Percentiles rank a stretch among this genome's conserved stretches.
These are phyloP conservation scores for Malus orientalis DNA, from an alignment of 306 rosid species.

Conservation along the genomic window DNA sequence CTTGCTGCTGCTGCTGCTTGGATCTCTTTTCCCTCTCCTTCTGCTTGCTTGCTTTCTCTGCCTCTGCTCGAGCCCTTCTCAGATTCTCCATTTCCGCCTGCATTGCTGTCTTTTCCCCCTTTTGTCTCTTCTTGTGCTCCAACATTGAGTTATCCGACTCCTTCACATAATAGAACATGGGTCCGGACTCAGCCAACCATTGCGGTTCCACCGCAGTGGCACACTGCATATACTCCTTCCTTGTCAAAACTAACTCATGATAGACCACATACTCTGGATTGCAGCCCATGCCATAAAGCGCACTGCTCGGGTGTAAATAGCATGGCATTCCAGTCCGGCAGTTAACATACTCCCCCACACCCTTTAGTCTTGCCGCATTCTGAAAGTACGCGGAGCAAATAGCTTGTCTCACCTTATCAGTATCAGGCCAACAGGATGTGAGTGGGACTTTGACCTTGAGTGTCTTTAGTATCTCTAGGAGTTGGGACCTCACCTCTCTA, in stretches of 20 bases:
- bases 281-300: slow-evolving; percentile 92
- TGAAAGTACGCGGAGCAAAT: slow-evolving; percentile 89
- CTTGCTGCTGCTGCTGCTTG: slow-evolving; percentile 57
- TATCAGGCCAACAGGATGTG: slow-evolving; percentile 62
- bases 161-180: slow-evolving; percentile 89
- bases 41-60: slow-evolving; percentile 44
- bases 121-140: slow-evolving; percentile 72
- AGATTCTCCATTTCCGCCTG: slow-evolving; percentile 88
- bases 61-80: slow-evolving; percentile 61
- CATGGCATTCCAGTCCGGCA: slow-evolving; percentile 85
- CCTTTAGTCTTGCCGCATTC: slow-evolving; percentile 76
- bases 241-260: slow-evolving; percentile 71
- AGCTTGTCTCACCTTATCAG: slow-evolving; percentile 76
- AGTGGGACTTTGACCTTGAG: slow-evolving; percentile 64
- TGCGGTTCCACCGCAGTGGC: slow-evolving; percentile 96
- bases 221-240: slow-evolving; percentile 90
- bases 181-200: slow-evolving; percentile 92
- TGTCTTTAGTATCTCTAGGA: slow-evolving; percentile 75
- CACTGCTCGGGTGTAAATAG: slow-evolving; percentile 89
- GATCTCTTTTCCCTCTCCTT: slow-evolving; percentile 54
- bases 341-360: slow-evolving; percentile 92
- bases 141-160: slow-evolving; percentile 77
- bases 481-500: slow-evolving; percentile 87
- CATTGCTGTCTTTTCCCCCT: slow-evolving; percentile 81
- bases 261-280: slow-evolving; percentile 84